Base-by-base conservation (phyloP, 768 basidiomycete species). In the Phaffia tasmanica region DNA sequence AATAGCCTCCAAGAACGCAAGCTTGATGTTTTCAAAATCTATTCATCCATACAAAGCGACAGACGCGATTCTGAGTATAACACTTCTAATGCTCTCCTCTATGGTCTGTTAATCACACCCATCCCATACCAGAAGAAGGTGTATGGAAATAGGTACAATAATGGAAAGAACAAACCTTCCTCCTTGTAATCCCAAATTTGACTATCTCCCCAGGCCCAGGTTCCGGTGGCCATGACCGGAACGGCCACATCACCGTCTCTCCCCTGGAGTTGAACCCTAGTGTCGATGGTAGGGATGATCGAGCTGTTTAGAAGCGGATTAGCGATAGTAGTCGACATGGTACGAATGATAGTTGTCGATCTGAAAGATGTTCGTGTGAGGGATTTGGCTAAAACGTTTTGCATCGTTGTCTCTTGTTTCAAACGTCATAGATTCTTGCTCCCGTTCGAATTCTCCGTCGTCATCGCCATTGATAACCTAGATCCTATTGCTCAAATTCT, bases 201-300 rank as follows among this genome's bases (percentile, higher is more conserved):
- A 3, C 23, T 58, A 32, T 65, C 64, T 2, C 64, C 64, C 64
- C 64, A 65, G 3, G 57, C 49, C 64, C 64, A 58, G 0, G 64
- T 65, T 32, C 64, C 64, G 6, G 57, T 59, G 2, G 57, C 57
- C 29, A 59, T 53, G 15, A 30, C 29, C 1, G 47, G 47, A 15
- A 65, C 57, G 8, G 29, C 14, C 3, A 65, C 64, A 23, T 50
- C 57, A 5, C 49, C 64, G 16, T 42, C 42, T 21, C 15, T n/a
- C 2, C 32, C 49, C 0, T 21, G 19, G 0, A 65, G 21, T 2
- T 21, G 15, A 35, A 65, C 29, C 9, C 63, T 35, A 3, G 54
- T 56, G 0, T 42, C 15, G 63, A 49, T 15, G 15, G 63, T 46
- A 15, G 63, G 63, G 9, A 32, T 27, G 29, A 27, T 7, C 23